A percentile compares a stretch with the other conserved stretches of the same genome.
Conservation (phyloP, 2,329 filamentous ascomycete genomes). For the Exophiala oligosperma region DNA sequence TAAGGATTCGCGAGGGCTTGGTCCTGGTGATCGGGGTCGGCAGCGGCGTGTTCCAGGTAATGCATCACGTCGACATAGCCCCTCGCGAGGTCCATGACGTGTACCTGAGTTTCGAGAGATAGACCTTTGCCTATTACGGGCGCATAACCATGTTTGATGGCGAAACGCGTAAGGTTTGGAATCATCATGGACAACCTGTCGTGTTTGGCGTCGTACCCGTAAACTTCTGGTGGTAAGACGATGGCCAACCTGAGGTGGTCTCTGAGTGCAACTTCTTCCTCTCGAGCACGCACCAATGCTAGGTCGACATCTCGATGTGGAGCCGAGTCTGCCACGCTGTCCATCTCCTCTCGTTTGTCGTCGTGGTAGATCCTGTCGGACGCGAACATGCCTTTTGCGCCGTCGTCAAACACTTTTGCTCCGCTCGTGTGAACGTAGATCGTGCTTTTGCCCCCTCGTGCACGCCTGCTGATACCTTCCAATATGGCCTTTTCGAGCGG, state of each 20-base stretch:
- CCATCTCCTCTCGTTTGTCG: constrained; percentile 39
- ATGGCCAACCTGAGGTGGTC: constrained; percentile 46
- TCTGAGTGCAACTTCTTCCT: constrained; percentile 32
- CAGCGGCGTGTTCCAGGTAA: constrained; percentile 38
- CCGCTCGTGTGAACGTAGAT: constrained; percentile 47
- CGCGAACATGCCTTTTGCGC: constrained; percentile 35
- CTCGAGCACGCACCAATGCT: constrained; percentile 39
- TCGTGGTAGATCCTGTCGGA: constrained; percentile 46
- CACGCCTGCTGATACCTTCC: constrained; percentile 42
- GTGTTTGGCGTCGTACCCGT: constrained; percentile 43
- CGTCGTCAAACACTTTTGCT: constrained; percentile 43
- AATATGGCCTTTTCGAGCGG: constrained; percentile 47
- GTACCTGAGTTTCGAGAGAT: constrained; percentile 45
- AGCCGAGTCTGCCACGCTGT: constrained; percentile 43
- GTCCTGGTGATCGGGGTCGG: constrained; percentile 9
- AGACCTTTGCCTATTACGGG: constrained; percentile 47
- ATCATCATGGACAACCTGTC: constrained; percentile 48
- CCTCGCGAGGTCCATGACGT: constrained; percentile 50
- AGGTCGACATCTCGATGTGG: constrained; percentile 50
- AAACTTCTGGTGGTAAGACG: constrained; percentile 50
- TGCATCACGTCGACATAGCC: constrained; percentile 48
- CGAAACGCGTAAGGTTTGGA: constrained; percentile 49
- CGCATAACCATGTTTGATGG: constrained; percentile 49
- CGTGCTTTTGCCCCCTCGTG: constrained; percentile 37
- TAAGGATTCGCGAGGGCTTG: constrained; percentile 47